Evolutionary conservation across 1,284 basidiomycete species (phyloP).

Genomic region (Pseudozyma sp.): DNA sequence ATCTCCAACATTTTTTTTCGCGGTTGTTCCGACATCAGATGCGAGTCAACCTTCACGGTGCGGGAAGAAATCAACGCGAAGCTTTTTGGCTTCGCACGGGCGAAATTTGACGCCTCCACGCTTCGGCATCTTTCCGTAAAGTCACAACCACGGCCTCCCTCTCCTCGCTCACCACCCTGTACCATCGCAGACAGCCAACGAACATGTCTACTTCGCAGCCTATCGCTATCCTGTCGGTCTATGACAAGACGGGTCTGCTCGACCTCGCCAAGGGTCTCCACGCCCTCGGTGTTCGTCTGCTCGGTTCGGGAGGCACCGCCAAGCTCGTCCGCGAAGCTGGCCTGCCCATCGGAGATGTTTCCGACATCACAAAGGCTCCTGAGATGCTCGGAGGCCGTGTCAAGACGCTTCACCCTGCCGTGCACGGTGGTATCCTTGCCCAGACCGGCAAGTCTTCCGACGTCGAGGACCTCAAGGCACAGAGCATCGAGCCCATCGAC

Average conservation of each 20-base stretch:
- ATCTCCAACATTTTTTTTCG: slow-evolving; percentile 20
- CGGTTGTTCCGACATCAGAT: no score
- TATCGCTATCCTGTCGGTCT: slow-evolving; percentile 89
- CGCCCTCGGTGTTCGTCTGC: slow-evolving; percentile 83
- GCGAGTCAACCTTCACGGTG: slow-evolving; percentile 16
- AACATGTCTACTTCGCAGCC: slow-evolving; percentile 51
- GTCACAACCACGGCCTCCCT: slow-evolving; percentile 6
- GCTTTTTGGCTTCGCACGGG: slow-evolving; percentile 7
- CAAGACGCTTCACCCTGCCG: slow-evolving; percentile 98
- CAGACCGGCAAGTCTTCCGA: slow-evolving; percentile 65
- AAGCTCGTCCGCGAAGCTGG: slow-evolving; percentile 96
- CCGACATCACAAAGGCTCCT: slow-evolving; percentile 97
- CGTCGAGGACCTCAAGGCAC: slow-evolving; percentile 59
- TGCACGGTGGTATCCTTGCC: slow-evolving; percentile 82
- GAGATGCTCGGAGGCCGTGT: slow-evolving; percentile 99
- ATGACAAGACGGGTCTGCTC: slow-evolving; percentile 92
- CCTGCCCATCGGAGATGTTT: slow-evolving; percentile 92
- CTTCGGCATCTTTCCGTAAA: slow-evolving; percentile 8
- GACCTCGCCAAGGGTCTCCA: slow-evolving; percentile 87
- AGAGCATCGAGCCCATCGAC: slow-evolving; percentile 64
- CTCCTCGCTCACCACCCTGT: slow-evolving; percentile 7
- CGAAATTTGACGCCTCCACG: not conserved
- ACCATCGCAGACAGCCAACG: slow-evolving; percentile 2
- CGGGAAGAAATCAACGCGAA: slow-evolving; percentile 14
- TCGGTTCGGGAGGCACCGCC: slow-evolving; percentile 96